phyloP scores from a whole-genome alignment of 306 rosid species.

The Dryas octopetala region DNA sequence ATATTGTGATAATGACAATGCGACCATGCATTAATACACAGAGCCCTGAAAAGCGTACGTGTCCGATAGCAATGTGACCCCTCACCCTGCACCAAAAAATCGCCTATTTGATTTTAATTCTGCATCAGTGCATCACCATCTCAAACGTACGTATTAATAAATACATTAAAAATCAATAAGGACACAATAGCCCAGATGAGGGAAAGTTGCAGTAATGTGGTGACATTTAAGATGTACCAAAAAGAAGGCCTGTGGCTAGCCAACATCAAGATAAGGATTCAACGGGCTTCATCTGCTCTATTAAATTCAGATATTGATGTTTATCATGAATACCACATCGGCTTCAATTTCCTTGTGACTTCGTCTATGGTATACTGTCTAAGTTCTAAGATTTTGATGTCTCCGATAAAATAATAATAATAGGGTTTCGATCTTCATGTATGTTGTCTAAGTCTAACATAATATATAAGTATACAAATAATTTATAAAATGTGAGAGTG shows the following conservation, averaged over 20 bases:
- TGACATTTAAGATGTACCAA: neutral
- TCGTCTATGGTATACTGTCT: too few species aligned
- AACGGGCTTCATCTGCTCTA: neutral
- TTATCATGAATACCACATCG: neutral
- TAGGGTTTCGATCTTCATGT: too few species aligned
- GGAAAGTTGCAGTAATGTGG: neutral
- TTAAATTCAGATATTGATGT: neutral
- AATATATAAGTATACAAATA: too few species aligned
- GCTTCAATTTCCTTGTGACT: too few species aligned
- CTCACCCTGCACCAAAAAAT: neutral
- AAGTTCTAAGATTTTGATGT: too few species aligned
- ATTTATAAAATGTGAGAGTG: too few species aligned
- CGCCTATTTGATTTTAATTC: too few species aligned
- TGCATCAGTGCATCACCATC: too few species aligned
- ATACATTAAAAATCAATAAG: neutral
- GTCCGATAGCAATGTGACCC: slow-evolving; percentile 3
- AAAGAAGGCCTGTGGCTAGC: neutral
- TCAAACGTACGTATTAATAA: too few species aligned
- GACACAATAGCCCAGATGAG: neutral
- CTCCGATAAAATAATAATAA: too few species aligned
- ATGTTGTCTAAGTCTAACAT: too few species aligned
- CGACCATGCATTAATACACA: neutral
- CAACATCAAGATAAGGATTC: slow-evolving; percentile 6
- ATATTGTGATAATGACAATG: neutral
- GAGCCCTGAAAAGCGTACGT: slow-evolving; percentile 9